phyloP scores from a whole-genome alignment of 2,329 filamentous ascomycete species.

The Arthrobotrys entomopaga region DNA sequence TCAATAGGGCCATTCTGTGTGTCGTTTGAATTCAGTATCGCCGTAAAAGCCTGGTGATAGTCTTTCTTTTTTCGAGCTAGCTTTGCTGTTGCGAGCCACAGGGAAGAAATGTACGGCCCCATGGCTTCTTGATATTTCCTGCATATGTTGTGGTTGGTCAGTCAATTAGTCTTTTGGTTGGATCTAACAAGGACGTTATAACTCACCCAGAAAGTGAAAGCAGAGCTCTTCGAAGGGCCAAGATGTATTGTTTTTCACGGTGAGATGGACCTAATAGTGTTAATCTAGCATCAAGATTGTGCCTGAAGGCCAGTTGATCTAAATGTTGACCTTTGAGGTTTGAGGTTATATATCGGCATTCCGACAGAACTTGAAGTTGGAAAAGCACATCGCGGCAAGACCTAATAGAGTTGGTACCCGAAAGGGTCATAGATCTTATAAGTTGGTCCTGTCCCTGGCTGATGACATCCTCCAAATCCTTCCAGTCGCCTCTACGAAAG shows the following conservation, averaged over 20 bases:
- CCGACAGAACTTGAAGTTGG: conserved; percentile 85
- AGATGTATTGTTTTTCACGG: conserved; percentile 90
- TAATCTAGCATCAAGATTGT: conserved; percentile 77
- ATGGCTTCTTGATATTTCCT: conserved; percentile 67
- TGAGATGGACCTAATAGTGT: conserved; percentile 88
- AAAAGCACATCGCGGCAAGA: conserved; percentile 85
- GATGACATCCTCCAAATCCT: conserved; percentile 70
- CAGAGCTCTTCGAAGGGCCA: conserved; percentile 83
- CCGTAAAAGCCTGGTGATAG: conserved; percentile 88
- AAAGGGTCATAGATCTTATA: conserved; percentile 77
- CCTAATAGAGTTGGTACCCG: conserved; percentile 81
- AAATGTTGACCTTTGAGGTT: conserved; percentile 3
- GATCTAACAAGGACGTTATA: conserved; percentile 31
- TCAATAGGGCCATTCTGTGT: conserved; percentile 89
- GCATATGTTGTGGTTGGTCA: background rate
- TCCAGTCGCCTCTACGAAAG: conserved; percentile 67
- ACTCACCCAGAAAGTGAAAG: conserved; percentile 80
- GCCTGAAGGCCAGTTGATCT: conserved; percentile 53
- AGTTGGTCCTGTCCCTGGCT: conserved; percentile 75
- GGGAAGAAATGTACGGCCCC: conserved; percentile 78
- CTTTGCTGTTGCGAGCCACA: conserved; percentile 86
- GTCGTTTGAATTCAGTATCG: conserved; percentile 86
- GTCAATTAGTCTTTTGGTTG: background rate
- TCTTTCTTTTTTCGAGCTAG: conserved; percentile 86
- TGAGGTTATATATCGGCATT: conserved; percentile 71